Conservation (phyloP, 257 asterid species). For the Thymus quinquecostatus region DNA sequence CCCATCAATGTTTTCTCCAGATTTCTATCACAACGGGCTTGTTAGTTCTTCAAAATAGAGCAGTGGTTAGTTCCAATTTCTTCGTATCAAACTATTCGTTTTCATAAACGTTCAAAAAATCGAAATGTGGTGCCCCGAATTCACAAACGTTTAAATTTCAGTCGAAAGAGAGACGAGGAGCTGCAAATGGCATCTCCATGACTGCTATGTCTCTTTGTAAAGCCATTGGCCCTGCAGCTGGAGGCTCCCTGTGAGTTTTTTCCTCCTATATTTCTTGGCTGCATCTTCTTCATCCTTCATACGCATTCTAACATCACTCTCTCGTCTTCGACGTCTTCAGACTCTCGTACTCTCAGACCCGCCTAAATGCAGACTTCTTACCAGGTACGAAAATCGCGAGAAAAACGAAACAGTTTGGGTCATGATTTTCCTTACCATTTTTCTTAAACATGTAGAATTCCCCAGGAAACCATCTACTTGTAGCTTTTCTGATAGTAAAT, state of each 20-base stretch:
- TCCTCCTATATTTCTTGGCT: not conserved
- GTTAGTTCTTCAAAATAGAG: conserved; percentile 78
- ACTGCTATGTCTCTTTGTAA: conserved; percentile 83
- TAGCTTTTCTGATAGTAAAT: conserved; percentile 10
- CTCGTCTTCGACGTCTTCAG: conserved; percentile 39
- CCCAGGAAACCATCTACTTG: not conserved
- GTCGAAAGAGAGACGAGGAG: conserved; percentile 80
- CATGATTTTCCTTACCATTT: not conserved
- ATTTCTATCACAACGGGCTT: conserved; percentile 71
- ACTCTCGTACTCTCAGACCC: conserved; percentile 71
- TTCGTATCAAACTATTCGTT: not conserved
- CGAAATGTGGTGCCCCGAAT: no score
- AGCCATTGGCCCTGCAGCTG: conserved; percentile 85
- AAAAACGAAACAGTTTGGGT: not conserved
- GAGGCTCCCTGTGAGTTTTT: conserved; percentile 74
- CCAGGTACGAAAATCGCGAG: conserved; percentile 54
- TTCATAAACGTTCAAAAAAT: not conserved
- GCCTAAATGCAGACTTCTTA: conserved; percentile 56
- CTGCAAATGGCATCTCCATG: conserved; percentile 91
- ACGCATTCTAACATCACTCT: not conserved
- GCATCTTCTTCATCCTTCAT: not conserved
- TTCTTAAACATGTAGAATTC: no score
- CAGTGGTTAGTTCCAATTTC: conserved; percentile 59
- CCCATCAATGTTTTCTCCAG: conserved; percentile 41
- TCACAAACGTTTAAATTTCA: conserved; percentile 27